Percentiles rank a stretch among this genome's conserved stretches.
Conservation (phyloP, 768 basidiomycete species). For the Artomyces pyxidatus region DNA sequence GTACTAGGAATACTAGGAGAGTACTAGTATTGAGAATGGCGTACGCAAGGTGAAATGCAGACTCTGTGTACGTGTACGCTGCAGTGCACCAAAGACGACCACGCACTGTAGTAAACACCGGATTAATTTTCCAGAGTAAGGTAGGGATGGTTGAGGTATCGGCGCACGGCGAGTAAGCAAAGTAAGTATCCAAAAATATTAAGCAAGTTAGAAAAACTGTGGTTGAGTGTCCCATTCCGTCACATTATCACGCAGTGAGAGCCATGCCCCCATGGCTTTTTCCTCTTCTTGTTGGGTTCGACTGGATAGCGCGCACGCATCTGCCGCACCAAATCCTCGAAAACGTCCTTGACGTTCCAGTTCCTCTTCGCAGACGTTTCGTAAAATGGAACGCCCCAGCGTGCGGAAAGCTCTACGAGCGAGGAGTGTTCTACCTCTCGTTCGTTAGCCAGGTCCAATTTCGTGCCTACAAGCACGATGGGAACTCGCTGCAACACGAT, state of each 20-base stretch:
- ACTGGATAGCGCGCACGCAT: conserved; percentile 62
- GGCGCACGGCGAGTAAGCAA: no score
- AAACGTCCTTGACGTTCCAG: conserved; percentile 74
- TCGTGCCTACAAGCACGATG: conserved; percentile 82
- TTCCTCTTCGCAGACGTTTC: conserved; percentile 86
- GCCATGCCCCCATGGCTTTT: conserved; percentile 22
- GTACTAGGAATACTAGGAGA: background rate
- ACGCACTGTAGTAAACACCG: background rate
- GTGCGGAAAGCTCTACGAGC: conserved; percentile 54
- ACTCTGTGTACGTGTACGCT: background rate
- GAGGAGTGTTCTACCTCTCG: conserved; percentile 63
- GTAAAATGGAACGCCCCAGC: conserved; percentile 71
- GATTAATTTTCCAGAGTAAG: background rate
- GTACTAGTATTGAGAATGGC: background rate
- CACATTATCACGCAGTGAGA: conserved; percentile 33
- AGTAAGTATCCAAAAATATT: background rate
- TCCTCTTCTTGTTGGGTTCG: conserved; percentile 27
- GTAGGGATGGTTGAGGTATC: no score
- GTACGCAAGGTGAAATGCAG: no score
- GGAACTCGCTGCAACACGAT: conserved; percentile 44
- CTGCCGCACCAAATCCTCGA: conserved; percentile 67
- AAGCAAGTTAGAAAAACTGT: background rate
- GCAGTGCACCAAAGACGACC: background rate
- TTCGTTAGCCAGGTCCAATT: conserved; percentile 73
- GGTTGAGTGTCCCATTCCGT: conserved; percentile 10